Percentiles rank a stretch among this genome's conserved stretches.
Evolutionary conservation across 2,329 filamentous ascomycete genomes (phyloP).

Genomic region (Diaporthe destruens): DNA sequence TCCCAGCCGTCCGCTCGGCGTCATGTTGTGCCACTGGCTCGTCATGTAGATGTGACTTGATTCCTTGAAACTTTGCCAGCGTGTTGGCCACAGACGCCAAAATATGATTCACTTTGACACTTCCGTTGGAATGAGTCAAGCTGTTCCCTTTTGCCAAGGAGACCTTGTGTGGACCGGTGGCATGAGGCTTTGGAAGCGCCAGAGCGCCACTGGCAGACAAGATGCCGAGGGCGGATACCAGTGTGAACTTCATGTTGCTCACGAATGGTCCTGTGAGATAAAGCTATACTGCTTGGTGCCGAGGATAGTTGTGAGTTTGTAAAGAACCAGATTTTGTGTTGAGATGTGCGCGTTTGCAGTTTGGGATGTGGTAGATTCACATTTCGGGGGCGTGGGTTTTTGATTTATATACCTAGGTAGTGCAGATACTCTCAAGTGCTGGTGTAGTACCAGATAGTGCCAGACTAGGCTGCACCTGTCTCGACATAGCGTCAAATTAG

Average conservation of each 20-base stretch:
- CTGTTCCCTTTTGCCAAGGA: not conserved
- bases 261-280: not conserved
- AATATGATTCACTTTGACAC: not conserved
- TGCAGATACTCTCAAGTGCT: too few relatives aligned
- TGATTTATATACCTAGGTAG: too few relatives aligned
- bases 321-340: not conserved
- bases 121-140: not conserved
- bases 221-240: not conserved
- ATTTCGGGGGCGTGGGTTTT: too few relatives aligned
- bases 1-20: not conserved
- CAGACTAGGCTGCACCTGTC: too few relatives aligned
- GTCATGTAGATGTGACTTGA: not conserved
- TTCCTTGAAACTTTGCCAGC: not conserved
- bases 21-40: not conserved
- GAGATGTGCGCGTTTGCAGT: not conserved
- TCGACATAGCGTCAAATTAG: too few relatives aligned
- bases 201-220: not conserved
- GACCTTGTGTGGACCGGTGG: not conserved
- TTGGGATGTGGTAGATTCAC: too few relatives aligned
- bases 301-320: not conserved
- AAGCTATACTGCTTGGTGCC: not conserved
- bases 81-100: not conserved
- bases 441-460: too few relatives aligned
- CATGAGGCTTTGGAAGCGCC: not conserved
- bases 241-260: not conserved